A percentile compares a stretch with the other conserved stretches of the same genome.
phyloP scores from a whole-genome alignment of 805 yeast genomes.

The Wickerhamomyces queroliae region DNA sequence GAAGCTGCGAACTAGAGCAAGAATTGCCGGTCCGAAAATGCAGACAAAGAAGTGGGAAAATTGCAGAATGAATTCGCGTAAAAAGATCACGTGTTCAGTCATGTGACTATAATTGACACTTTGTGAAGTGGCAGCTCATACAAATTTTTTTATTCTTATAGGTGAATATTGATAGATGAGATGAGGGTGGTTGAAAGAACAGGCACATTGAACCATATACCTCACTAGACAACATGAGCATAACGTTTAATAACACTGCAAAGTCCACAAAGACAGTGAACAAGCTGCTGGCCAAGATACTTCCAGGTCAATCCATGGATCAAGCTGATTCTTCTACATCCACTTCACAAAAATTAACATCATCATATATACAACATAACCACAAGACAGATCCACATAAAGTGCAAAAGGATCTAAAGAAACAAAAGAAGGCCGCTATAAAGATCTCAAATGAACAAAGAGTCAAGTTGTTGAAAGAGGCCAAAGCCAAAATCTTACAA shows the following conservation, averaged over 20 bases:
- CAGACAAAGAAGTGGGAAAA: too few relatives aligned
- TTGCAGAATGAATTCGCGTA: too few relatives aligned
- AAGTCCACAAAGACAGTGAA: slow-evolving; percentile 32
- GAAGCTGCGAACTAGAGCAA: too few relatives aligned
- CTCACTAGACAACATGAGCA: slow-evolving; percentile 2
- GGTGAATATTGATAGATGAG: background rate
- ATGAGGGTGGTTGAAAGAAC: background rate
- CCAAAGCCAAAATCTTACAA: slow-evolving; percentile 28
- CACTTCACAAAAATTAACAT: slow-evolving; percentile 1
- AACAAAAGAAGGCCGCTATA: slow-evolving; percentile 23
- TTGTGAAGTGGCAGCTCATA: background rate
- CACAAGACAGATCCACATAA: slow-evolving; percentile 30
- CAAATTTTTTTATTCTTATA: background rate
- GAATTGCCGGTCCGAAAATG: too few relatives aligned
- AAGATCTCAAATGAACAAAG: slow-evolving; percentile 17
- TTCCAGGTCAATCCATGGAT: slow-evolving; percentile 29
- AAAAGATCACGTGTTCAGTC: too few relatives aligned
- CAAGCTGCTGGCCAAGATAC: slow-evolving; percentile 28
- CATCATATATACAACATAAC: slow-evolving; percentile 30
- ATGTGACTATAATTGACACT: too few relatives aligned
- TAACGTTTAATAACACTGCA: slow-evolving; percentile 6
- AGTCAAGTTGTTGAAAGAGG: slow-evolving; percentile 22
- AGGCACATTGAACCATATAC: background rate
- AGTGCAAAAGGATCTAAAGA: slow-evolving; percentile 27
- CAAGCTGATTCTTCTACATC: background rate